These are phyloP conservation scores for Musa itinerans DNA, from an alignment of 176 grass and related monocot species.

Conservation along the genomic window DNA sequence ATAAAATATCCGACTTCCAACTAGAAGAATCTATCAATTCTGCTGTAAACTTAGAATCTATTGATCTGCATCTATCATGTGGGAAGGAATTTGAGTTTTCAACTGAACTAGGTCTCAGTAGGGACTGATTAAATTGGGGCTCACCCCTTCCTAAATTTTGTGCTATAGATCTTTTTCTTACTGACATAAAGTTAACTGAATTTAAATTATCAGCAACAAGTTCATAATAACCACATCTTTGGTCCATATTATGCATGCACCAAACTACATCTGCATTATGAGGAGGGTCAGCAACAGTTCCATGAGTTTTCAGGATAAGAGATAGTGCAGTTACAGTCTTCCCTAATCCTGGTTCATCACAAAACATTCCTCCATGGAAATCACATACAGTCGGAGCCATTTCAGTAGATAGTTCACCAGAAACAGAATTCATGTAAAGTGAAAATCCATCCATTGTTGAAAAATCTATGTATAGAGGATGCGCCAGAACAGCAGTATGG, in stretches of 20 bases:
- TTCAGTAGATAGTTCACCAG: slow-evolving; percentile 54
- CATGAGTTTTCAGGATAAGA: slow-evolving; percentile 95
- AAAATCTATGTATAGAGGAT: slow-evolving; percentile 75
- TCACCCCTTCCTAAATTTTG: slow-evolving; percentile 23
- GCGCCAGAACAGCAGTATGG: slow-evolving; percentile 26
- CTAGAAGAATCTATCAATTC: slow-evolving; percentile 11
- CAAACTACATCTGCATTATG: slow-evolving; percentile 60
- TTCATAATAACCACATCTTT: slow-evolving; percentile 92
- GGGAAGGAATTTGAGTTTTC: slow-evolving; percentile 32
- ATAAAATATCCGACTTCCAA: slow-evolving; percentile 24
- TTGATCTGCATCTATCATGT: slow-evolving; percentile 42
- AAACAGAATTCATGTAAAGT: slow-evolving; percentile 69
- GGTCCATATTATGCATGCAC: slow-evolving; percentile 63
- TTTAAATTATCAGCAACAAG: slow-evolving; percentile 29
- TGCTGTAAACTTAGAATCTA: slow-evolving; percentile 23
- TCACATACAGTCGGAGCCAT: slow-evolving; percentile 51
- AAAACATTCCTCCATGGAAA: slow-evolving; percentile 90
- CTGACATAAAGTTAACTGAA: slow-evolving; percentile 26
- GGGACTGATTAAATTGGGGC: slow-evolving; percentile 22
- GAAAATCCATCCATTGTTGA: slow-evolving; percentile 66
- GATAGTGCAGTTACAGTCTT: slow-evolving; percentile 90
- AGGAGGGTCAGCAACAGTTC: slow-evolving; percentile 61
- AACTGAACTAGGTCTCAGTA: slow-evolving; percentile 15
- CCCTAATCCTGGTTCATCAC: slow-evolving; percentile 96
- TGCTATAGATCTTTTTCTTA: slow-evolving; percentile 28